Evolutionary conservation across 1,284 basidiomycete species (phyloP).

Genomic region (Grifola frondosa): DNA sequence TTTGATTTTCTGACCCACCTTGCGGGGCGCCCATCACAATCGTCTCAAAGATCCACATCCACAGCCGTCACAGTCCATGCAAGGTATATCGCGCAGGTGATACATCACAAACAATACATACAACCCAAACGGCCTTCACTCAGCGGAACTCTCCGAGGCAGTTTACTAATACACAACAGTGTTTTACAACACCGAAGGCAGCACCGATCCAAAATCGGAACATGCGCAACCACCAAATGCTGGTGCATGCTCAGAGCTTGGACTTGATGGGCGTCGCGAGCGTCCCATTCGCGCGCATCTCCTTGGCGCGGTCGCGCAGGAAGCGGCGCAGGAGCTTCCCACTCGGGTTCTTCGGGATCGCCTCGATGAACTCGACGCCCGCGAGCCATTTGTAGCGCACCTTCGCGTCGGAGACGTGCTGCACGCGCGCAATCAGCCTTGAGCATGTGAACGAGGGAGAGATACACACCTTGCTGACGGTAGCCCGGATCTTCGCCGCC

Average conservation of each 20-base stretch:
- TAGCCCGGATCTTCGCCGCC: conserved; percentile 12
- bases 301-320: conserved; percentile 36
- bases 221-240: neutral
- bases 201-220: neutral
- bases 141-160: too few relatives aligned
- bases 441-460: neutral
- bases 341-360: conserved; percentile 26
- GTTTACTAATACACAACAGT: too few relatives aligned
- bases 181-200: neutral
- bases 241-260: conserved; percentile 11
- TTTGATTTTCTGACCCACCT: too few relatives aligned
- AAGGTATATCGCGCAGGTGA: too few relatives aligned
- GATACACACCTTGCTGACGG: conserved; percentile 41
- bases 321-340: conserved; percentile 26
- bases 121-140: too few relatives aligned
- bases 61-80: too few relatives aligned
- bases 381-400: conserved; percentile 23
- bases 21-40: too few relatives aligned
- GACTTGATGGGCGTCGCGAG: conserved; percentile 9
- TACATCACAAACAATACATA: too few relatives aligned
- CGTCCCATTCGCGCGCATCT: conserved; percentile 12
- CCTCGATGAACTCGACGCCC: conserved; percentile 26
- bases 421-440: conserved; percentile 3
- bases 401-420: conserved; percentile 27
- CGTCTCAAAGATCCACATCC: too few relatives aligned